Evolutionary conservation across 2,329 filamentous ascomycete species (phyloP), one percentile per base, ranked within the genome.

Genomic region (Xylaria multiplex): DNA sequence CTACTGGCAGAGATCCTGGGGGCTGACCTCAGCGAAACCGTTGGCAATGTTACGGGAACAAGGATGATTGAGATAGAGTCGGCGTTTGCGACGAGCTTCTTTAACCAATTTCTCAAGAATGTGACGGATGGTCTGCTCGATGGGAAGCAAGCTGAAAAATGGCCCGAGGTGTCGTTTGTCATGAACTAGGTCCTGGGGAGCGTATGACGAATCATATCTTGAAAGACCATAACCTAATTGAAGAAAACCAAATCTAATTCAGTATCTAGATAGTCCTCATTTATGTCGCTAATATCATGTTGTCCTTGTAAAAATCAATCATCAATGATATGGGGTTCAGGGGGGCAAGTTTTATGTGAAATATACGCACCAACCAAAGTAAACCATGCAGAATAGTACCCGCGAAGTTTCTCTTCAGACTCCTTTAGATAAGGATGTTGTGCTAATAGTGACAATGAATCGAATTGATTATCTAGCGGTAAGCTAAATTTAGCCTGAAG

Each of bases 21-120:
- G 0, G 48, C 27, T n/a, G 9, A 52, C 4, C 19, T 53, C 2
- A 57, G 13, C 19, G 40, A 30, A 11, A 13, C 13, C 8, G 48
- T 43, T 2, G 64, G 64, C n/a, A 62, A 57, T 30, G 43, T 66
- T 14, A 66, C 52, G 6, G 64, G 64, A 5, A 22, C 59, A 14
- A 58, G 64, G 48, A 66, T 66, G 40, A 22, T 62, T 9, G 14
- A 24, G 30, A 63, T 66, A n/a, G 46, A 66, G 42, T 62, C 53
- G 1, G 32, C 53, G 4, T 66, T 43, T n/a, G n/a, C 59, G 27
- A 59, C 46, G 19, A 50, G 45, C 35, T 66, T 66, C 54, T 66
- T 66, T 19, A 52, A 63, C 9, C 64, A 50, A 16, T 66, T 63
- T 32, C 59, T 66, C 16, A 63, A 59, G 53, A 57, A 54, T 7